Evolutionary conservation across 192 early-diverging fungal genomes (phyloP).

Genomic region (Mortierella antarctica): DNA sequence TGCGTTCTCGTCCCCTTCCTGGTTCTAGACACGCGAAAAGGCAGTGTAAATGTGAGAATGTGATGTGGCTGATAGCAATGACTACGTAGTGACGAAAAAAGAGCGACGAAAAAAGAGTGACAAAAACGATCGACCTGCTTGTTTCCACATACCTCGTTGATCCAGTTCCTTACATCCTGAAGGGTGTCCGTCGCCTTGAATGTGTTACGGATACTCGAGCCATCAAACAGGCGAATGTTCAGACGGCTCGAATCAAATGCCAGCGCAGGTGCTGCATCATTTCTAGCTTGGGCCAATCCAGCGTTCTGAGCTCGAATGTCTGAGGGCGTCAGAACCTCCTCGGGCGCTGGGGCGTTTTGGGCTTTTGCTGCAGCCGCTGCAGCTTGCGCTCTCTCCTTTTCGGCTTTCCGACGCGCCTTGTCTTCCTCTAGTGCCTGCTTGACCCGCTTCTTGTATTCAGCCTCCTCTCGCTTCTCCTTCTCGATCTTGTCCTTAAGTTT

Average conservation of each 20-base stretch:
- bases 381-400: slow-evolving; percentile 25
- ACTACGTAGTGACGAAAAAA: background rate
- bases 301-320: slow-evolving; percentile 30
- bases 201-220: slow-evolving; percentile 44
- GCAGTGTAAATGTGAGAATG: background rate
- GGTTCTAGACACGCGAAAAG: slow-evolving; percentile 7
- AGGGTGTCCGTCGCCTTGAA: slow-evolving; percentile 51
- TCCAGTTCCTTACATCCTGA: slow-evolving; percentile 37
- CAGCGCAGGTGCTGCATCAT: slow-evolving; percentile 36
- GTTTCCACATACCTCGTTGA: slow-evolving; percentile 18
- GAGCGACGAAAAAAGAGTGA: background rate
- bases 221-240: slow-evolving; percentile 46
- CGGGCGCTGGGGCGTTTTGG: too few species aligned
- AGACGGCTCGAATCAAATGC: slow-evolving; percentile 41
- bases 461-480: slow-evolving; percentile 47
- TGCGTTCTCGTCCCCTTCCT: slow-evolving; percentile 18
- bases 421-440: slow-evolving; percentile 40
- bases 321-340: background rate
- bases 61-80: background rate
- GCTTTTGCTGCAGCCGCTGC: slow-evolving; percentile 3
- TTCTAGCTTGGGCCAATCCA: slow-evolving; percentile 19
- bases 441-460: slow-evolving; percentile 40
- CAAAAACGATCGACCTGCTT: background rate
- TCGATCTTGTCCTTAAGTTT: slow-evolving; percentile 49
- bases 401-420: slow-evolving; percentile 35